Evolutionary conservation across 495 filamentous ascomycete genomes (phyloP).

Genomic region (Aspergillus carlsbadensis): DNA sequence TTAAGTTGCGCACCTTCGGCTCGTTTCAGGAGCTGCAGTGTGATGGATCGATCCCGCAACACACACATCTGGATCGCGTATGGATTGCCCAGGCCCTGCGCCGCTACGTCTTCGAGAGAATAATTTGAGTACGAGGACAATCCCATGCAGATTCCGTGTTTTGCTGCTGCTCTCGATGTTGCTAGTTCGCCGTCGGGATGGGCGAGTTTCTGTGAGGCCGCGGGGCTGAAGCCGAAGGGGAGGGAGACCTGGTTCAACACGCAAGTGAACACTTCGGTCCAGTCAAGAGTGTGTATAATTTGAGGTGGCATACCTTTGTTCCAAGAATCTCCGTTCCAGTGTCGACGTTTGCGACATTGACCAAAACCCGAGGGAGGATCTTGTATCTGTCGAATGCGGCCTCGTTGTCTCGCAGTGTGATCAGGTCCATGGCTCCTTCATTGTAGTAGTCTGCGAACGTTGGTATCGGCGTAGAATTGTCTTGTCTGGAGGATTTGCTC

Average conservation of each 20-base stretch:
- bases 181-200: constrained; percentile 82
- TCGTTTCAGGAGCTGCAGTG: constrained; percentile 78
- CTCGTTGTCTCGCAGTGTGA: constrained; percentile 49
- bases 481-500: not conserved
- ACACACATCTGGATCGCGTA: constrained; percentile 82
- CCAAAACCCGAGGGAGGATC: constrained; percentile 54
- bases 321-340: constrained; percentile 49
- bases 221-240: constrained; percentile 86
- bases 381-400: constrained; percentile 53
- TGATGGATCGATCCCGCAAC: constrained; percentile 84
- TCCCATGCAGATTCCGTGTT: constrained; percentile 64
- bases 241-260: constrained; percentile 47
- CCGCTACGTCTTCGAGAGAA: constrained; percentile 51
- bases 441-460: constrained; percentile 48
- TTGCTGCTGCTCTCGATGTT: constrained; percentile 73
- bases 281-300: no score
- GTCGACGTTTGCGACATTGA: constrained; percentile 51
- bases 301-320: constrained; percentile 53
- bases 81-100: constrained; percentile 37
- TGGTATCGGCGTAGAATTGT: not conserved
- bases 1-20: constrained; percentile 66
- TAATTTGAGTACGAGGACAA: constrained; percentile 54
- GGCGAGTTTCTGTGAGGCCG: constrained; percentile 82
- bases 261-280: no score
- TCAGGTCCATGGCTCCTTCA: constrained; percentile 43